Evolutionary conservation across 2,329 filamentous ascomycete genomes (phyloP), one percentile per base, ranked within the genome.

Genomic region (Daldinia sp.): DNA sequence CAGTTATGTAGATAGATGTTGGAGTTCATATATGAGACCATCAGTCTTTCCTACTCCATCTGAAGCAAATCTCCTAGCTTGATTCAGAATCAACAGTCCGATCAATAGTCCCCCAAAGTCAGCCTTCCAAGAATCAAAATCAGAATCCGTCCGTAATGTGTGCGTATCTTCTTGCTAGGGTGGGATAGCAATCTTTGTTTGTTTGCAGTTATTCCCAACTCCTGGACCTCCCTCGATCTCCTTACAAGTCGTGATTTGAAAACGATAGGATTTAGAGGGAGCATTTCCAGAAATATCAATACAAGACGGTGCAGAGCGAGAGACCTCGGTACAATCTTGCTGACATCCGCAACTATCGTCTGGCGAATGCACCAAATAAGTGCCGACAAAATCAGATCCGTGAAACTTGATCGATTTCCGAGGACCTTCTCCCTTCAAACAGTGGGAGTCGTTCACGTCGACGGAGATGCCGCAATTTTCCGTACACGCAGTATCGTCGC

Each of bases 221-320:
- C 58, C 61, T 7, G 53, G 7, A 0, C 64, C 64, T 9, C 55
- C 64, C 45, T 64, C 64, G 13, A 21, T 19, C 41, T 43, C 51
- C 35, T 55, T 54, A 37, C 64, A 67, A 17, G 61, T 67, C 9
- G 55, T 63, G 3, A 58, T 29, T 35, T 67, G 65, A 32, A 67
- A 65, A 27, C 65, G 61, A 50, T 58, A 67, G 2, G 62, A 65
- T 21, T 37, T 32, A 1, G 65, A 30, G n/a, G 25, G 4, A 2
- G 52, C 48, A 13, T 37, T 51, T 4, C 32, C 17, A 13, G 65
- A 56, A 35, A 67, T 54, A 30, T 67, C 56, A 5, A 67, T 41
- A 39, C 65, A 67, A 17, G 13, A 21, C 17, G 65, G 62, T 0
- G 35, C 17, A 8, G 43, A 34, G 8, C 62, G 58, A 8, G 48